Evolutionary conservation across 345 rosid species (phyloP).

Genomic region (Pseudoturritis turrita): DNA sequence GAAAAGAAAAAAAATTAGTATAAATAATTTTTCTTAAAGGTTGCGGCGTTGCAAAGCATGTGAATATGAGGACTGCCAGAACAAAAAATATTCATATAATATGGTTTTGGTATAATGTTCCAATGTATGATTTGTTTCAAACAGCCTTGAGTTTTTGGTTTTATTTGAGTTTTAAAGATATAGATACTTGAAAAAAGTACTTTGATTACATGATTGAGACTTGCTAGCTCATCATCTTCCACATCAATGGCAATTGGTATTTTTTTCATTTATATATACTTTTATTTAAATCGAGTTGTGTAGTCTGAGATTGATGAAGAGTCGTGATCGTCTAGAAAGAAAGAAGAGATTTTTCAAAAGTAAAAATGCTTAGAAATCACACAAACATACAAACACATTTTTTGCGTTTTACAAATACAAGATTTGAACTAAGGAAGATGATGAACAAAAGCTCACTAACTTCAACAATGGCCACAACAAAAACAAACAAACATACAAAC

Average conservation of each 20-base stretch:
- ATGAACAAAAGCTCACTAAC: slow-evolving; percentile 23
- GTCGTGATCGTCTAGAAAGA: slow-evolving; percentile 21
- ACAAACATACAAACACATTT: background rate
- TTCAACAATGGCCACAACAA: slow-evolving; percentile 18
- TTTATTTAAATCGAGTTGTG: background rate
- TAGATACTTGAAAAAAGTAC: background rate
- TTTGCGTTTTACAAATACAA: slow-evolving; percentile 8
- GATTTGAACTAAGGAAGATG: slow-evolving; percentile 1
- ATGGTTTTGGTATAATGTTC: slow-evolving; percentile 18
- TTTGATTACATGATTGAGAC: slow-evolving; percentile 23
- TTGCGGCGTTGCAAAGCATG: slow-evolving; percentile 32
- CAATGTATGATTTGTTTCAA: slow-evolving; percentile 11
- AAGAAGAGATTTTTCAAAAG: background rate
- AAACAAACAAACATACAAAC: slow-evolving; percentile 9
- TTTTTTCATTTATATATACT: background rate
- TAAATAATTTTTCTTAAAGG: background rate
- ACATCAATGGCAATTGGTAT: background rate
- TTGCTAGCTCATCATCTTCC: slow-evolving; percentile 26
- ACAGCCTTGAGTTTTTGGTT: slow-evolving; percentile 30
- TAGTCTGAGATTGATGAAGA: slow-evolving; percentile 12
- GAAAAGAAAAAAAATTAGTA: background rate
- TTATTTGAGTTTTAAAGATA: background rate
- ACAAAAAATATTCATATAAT: background rate
- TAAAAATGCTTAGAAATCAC: slow-evolving; percentile 19
- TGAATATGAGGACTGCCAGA: background rate